These are phyloP conservation scores for Crepidotus variabilis DNA, from an alignment of 768 basidiomycete species.

Conservation along the genomic window DNA sequence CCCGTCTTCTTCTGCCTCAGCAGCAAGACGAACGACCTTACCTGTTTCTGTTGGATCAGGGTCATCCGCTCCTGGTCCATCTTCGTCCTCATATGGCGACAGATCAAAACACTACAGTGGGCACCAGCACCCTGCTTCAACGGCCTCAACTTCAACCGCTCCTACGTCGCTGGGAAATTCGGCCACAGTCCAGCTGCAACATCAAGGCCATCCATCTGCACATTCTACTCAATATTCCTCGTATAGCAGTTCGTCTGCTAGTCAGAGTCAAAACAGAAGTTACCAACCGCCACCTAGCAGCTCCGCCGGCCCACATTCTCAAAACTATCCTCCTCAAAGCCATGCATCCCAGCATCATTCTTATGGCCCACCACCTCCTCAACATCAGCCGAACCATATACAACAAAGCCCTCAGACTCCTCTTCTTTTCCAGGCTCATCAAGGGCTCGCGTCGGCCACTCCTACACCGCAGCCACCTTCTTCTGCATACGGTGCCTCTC, in stretches of 20 bases:
- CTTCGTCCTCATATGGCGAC: not conserved
- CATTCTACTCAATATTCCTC: conserved; percentile 14
- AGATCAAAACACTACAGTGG: not conserved
- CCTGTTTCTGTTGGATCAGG: not conserved
- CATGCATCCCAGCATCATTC: conserved; percentile 8
- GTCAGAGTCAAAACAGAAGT: conserved; percentile 9
- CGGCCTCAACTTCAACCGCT: not conserved
- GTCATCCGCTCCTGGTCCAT: not conserved
- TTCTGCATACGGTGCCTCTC: not conserved
- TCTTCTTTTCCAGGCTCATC: conserved; percentile 6
- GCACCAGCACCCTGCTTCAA: not conserved
- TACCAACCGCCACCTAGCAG: conserved; percentile 7
- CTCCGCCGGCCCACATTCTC: conserved; percentile 8
- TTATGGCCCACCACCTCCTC: conserved; percentile 1
- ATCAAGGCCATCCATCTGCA: conserved; percentile 9
- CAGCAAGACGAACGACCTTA: not conserved
- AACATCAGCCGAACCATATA: conserved; percentile 1
- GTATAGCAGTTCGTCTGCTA: conserved; percentile 6
- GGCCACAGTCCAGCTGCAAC: conserved; percentile 23
- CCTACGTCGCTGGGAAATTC: conserved; percentile 9
- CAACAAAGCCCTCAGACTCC: not conserved
- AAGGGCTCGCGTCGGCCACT: conserved; percentile 1
- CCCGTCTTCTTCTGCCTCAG: conserved; percentile 7
- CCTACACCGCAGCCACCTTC: conserved; percentile 1
- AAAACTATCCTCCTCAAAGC: conserved; percentile 9